Conservation (phyloP, 2,329 filamentous ascomycete species). For the Diaporthe humulicola region DNA sequence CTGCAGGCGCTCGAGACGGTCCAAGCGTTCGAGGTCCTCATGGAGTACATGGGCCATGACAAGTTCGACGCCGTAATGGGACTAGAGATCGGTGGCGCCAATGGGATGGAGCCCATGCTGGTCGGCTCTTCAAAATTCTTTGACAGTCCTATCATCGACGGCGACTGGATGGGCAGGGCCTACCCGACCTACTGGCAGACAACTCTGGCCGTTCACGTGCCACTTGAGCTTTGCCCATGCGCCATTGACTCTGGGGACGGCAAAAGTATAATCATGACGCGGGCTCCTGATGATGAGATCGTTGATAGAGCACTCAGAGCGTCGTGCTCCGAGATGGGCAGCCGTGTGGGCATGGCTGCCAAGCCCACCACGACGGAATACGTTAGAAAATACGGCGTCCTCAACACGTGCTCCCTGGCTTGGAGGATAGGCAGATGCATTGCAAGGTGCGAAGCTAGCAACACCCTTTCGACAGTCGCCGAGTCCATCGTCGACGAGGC, state of each 20-base stretch:
- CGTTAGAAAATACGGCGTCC: conserved; percentile 50
- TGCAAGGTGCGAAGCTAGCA: conserved; percentile 56
- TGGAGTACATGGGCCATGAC: conserved; percentile 48
- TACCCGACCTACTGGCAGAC: conserved; percentile 46
- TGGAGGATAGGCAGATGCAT: conserved; percentile 64
- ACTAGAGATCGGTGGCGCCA: conserved; percentile 68
- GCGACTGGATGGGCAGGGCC: conserved; percentile 47
- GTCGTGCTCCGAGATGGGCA: conserved; percentile 57
- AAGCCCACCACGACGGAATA: conserved; percentile 49
- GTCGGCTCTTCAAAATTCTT: conserved; percentile 53
- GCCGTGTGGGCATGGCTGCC: conserved; percentile 52
- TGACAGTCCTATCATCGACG: conserved; percentile 52
- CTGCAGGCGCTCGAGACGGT: conserved; percentile 55
- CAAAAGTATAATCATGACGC: conserved; percentile 58
- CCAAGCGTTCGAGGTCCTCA: conserved; percentile 53
- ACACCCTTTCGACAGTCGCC: conserved; percentile 58
- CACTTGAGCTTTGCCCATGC: conserved; percentile 56
- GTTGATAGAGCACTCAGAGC: conserved; percentile 58
- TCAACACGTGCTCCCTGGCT: conserved; percentile 53
- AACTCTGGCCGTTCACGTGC: conserved; percentile 57
- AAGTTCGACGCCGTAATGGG: conserved; percentile 56
- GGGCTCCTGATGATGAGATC: conserved; percentile 54
- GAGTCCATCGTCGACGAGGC: conserved; percentile 63
- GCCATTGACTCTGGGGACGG: conserved; percentile 60
- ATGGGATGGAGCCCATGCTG: conserved; percentile 59